Conservation (phyloP, 2,329 filamentous ascomycete genomes). For the Chaetomium globosum region DNA sequence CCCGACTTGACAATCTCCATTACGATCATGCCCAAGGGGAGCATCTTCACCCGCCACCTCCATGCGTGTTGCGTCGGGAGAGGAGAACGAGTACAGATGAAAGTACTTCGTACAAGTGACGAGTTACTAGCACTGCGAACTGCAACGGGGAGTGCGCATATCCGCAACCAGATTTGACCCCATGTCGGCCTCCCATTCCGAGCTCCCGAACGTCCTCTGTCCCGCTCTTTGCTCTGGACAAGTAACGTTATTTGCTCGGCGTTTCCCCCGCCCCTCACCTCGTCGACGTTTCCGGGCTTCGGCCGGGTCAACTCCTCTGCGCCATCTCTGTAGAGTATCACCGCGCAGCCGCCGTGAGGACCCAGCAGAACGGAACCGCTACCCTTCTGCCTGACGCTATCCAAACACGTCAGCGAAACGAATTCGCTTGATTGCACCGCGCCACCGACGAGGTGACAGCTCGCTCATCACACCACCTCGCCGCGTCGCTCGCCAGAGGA, state of each 20-base stretch:
- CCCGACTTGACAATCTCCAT: conserved; percentile 3
- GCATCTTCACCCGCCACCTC: neutral
- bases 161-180: conserved; percentile 12
- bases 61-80: neutral
- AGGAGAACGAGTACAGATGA: neutral
- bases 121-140: neutral
- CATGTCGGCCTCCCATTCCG: conserved; percentile 20
- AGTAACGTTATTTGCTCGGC: conserved; percentile 1
- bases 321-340: conserved; percentile 14
- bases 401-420: conserved; percentile 15
- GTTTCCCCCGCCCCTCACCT: neutral
- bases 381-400: conserved; percentile 18
- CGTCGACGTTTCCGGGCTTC: neutral
- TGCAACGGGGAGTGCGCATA: conserved; percentile 15
- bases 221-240: neutral
- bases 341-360: conserved; percentile 19
- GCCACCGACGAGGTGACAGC: neutral
- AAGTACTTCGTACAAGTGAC: too few relatives aligned
- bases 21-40: conserved; percentile 8
- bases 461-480: neutral
- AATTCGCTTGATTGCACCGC: neutral
- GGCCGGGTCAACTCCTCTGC: neutral
- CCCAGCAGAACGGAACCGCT: conserved; percentile 29
- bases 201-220: conserved; percentile 7
- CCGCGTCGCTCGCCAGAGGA: neutral